Conservation (phyloP, 2,329 filamentous ascomycete genomes). For the Trichoderma guizhouense region DNA sequence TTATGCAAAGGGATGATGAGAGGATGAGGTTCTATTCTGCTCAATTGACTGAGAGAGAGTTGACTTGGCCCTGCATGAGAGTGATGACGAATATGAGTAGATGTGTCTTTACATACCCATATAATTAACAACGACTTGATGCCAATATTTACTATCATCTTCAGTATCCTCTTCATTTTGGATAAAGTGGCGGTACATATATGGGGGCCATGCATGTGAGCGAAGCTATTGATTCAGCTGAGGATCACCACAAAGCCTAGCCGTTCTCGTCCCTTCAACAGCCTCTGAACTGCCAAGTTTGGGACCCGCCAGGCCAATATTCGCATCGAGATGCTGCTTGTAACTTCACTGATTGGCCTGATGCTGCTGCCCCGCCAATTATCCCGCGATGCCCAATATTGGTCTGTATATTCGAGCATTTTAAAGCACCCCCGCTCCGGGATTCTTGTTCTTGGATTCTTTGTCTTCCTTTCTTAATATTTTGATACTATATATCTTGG, state of each 20-base stretch:
- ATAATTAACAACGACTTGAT: not conserved
- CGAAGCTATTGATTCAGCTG: constrained; percentile 2
- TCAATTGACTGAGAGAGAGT: not conserved
- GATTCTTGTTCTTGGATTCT: not conserved
- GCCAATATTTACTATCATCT: not conserved
- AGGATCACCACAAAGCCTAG: not conserved
- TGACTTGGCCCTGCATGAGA: not conserved
- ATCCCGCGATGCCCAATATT: not conserved
- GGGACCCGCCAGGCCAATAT: not conserved
- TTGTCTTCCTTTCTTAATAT: fast-evolving
- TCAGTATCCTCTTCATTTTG: too few relatives aligned
- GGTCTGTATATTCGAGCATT: not conserved
- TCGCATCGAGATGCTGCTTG: not conserved
- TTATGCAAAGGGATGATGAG: not conserved
- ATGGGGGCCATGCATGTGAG: not conserved
- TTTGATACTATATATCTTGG: not conserved
- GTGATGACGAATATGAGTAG: not conserved
- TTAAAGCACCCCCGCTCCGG: not conserved
- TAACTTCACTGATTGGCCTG: constrained; percentile 5
- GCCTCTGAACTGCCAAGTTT: not conserved
- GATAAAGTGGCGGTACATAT: not conserved
- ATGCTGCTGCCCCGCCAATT: not conserved
- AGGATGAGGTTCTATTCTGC: not conserved
- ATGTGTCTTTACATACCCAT: not conserved
- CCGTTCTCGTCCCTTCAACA: not conserved